Conservation (phyloP, 2,329 filamentous ascomycete genomes). For the Alternaria burnsii region DNA sequence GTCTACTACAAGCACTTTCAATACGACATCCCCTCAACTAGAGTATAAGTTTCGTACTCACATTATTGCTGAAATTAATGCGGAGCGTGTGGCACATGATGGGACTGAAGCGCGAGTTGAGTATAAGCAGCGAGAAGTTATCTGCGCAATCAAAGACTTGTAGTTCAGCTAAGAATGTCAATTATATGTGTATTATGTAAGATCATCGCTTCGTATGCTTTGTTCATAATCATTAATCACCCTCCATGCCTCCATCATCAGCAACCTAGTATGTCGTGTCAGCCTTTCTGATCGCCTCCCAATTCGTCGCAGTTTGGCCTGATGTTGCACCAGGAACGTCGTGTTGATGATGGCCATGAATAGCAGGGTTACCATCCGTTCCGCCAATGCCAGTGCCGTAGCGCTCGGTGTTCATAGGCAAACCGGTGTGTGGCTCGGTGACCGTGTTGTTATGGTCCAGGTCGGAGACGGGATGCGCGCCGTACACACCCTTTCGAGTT, state of each 20-base stretch:
- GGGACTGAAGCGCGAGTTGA: no score
- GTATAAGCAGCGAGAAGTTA: no score
- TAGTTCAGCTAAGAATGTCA: not conserved
- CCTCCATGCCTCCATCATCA: not conserved
- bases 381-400: constrained; percentile 51
- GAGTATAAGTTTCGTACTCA: no score
- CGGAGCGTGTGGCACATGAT: no score
- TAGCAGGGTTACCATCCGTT: constrained; percentile 45
- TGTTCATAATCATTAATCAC: not conserved
- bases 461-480: constrained; percentile 29
- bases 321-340: constrained; percentile 10
- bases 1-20: no score
- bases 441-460: constrained; percentile 33
- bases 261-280: constrained; percentile 36
- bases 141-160: not conserved
- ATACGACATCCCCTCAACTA: no score
- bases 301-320: constrained; percentile 19
- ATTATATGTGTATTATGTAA: not conserved
- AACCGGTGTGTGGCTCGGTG: constrained; percentile 51
- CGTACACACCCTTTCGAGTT: constrained; percentile 26
- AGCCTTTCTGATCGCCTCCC: constrained; percentile 38
- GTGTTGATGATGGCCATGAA: constrained; percentile 42
- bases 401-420: constrained; percentile 53
- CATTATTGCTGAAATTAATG: no score
- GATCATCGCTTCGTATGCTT: not conserved